Percentiles rank a stretch among this genome's conserved stretches.
phyloP scores from a whole-genome alignment of 768 basidiomycete genomes.

The Pleurotus salmoneostramineus region DNA sequence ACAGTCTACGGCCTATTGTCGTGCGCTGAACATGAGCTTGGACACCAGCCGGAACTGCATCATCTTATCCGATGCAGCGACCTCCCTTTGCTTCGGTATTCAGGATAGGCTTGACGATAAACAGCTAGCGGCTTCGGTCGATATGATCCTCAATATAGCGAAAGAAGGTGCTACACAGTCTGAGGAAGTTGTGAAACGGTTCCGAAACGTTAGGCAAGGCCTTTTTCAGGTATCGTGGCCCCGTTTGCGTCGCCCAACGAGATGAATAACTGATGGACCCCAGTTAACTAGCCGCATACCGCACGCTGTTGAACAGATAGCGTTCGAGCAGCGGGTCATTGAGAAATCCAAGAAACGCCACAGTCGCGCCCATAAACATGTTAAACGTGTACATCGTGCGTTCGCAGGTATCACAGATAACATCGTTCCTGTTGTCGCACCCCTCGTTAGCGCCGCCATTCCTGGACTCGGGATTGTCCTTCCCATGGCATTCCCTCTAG shows the following conservation, averaged over 20 bases:
- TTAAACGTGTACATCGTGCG: not conserved
- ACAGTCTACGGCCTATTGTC: not conserved
- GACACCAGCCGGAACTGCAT: slow-evolving; percentile 1
- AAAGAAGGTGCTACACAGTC: not conserved
- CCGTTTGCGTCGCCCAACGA: not conserved
- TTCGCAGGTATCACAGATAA: not conserved
- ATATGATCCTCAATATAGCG: not conserved
- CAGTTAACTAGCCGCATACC: slow-evolving; percentile 4
- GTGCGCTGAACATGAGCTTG: not conserved
- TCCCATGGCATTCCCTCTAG: not conserved
- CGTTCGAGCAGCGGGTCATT: not conserved
- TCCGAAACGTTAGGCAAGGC: not conserved
- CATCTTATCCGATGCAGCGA: not conserved
- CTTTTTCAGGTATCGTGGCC: not conserved
- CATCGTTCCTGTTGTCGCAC: not conserved
- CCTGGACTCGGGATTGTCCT: not conserved
- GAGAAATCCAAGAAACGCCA: not conserved
- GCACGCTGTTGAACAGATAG: slow-evolving; percentile 1
- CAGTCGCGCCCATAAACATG: not conserved
- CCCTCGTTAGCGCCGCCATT: slow-evolving; percentile 3
- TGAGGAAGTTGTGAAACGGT: not conserved
- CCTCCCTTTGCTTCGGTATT: not conserved
- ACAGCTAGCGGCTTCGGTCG: not conserved
- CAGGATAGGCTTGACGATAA: not conserved
- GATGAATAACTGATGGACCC: not conserved